These are phyloP conservation scores for Salix viminalis DNA, from an alignment of 345 rosid species.

Conservation along the genomic window DNA sequence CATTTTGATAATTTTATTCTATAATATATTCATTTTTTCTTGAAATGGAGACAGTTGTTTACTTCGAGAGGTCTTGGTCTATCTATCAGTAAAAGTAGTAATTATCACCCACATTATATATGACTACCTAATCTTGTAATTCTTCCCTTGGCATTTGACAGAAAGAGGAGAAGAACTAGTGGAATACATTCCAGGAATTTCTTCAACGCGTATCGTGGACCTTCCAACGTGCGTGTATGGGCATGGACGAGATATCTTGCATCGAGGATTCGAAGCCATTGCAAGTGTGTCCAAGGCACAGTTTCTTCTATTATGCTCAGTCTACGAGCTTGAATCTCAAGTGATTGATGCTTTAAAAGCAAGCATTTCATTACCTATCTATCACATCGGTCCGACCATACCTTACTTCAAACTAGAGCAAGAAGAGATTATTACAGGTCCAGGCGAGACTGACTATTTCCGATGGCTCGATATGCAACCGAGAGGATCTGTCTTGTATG, in stretches of 20 bases:
- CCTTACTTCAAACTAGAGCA: neutral
- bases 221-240: neutral
- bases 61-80: no score
- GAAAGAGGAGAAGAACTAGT: neutral
- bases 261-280: neutral
- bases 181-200: constrained; percentile 8
- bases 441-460: neutral
- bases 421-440: neutral
- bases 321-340: constrained; percentile 11
- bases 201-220: neutral
- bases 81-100: neutral
- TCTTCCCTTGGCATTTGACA: neutral
- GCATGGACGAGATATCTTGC: neutral
- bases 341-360: neutral
- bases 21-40: no score
- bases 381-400: constrained; percentile 5
- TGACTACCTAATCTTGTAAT: neutral
- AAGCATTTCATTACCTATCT: neutral
- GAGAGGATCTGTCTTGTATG: neutral
- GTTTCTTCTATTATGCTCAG: constrained; percentile 5
- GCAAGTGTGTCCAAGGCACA: constrained; percentile 5
- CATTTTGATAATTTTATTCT: no score
- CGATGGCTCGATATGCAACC: constrained; percentile 14
- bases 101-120: neutral
- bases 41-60: no score